phyloP scores from a whole-genome alignment of 2,329 filamentous ascomycete species.

The Pezizomycotina sp. region DNA sequence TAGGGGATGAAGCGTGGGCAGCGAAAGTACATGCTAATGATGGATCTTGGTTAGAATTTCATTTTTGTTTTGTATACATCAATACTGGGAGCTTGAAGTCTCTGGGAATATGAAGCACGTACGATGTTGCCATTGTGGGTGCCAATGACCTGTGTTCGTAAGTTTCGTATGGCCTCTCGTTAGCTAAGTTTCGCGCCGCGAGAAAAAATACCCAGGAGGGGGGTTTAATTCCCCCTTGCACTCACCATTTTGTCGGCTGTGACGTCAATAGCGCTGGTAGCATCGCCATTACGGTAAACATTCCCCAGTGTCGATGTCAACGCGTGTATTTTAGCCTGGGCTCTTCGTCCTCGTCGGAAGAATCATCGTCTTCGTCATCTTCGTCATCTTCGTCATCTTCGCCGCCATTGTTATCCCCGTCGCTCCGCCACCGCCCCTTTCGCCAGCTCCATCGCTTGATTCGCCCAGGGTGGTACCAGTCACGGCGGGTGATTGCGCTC shows the following conservation, averaged over 20 bases:
- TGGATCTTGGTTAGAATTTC: slow-evolving; percentile 24
- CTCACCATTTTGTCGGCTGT: slow-evolving; percentile 91
- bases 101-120: slow-evolving; percentile 31
- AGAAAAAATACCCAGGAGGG: no score
- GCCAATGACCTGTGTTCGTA: slow-evolving; percentile 56
- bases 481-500: no score
- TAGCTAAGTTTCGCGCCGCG: slow-evolving; percentile 13
- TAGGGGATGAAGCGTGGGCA: slow-evolving; percentile 65
- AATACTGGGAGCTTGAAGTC: slow-evolving; percentile 4
- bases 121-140: slow-evolving; percentile 96
- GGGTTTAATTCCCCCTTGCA: no score
- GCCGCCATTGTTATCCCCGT: slow-evolving; percentile 33
- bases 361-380: slow-evolving; percentile 50
- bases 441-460: no score
- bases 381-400: slow-evolving; percentile 36
- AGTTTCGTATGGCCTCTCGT: slow-evolving; percentile 30
- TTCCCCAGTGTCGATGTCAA: slow-evolving; percentile 63
- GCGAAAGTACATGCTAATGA: slow-evolving; percentile 60
- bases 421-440: no score
- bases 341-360: slow-evolving; percentile 81
- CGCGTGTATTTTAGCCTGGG: slow-evolving; percentile 80
- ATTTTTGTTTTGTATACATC: slow-evolving; percentile 1
- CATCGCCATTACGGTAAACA: slow-evolving; percentile 87
- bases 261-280: slow-evolving; percentile 77
- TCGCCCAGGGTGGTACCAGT: no score